Conservation (phyloP, 192 early-diverging fungal genomes). For the Coemansia sp. region DNA sequence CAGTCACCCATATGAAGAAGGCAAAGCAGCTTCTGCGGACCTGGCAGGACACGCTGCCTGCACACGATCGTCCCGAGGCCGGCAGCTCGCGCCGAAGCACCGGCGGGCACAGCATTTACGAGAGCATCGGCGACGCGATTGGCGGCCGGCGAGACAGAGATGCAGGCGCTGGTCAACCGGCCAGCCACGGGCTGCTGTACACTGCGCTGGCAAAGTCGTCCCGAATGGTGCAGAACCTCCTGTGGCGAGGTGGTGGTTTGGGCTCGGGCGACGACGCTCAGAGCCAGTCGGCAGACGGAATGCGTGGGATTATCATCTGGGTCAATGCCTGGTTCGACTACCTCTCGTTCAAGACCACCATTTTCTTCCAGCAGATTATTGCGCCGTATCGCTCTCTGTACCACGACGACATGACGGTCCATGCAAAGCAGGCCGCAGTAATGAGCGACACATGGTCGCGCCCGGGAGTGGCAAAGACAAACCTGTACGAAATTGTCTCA, state of each 20-base stretch:
- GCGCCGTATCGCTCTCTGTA: conserved; percentile 33
- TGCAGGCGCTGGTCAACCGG: neutral
- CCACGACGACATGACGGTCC: conserved; percentile 17
- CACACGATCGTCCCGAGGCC: neutral
- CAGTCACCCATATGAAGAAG: conserved; percentile 35
- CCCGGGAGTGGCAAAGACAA: conserved; percentile 13
- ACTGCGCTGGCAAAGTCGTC: conserved; percentile 45
- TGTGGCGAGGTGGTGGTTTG: conserved; percentile 19
- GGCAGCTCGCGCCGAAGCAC: conserved; percentile 4
- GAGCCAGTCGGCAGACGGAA: conserved; percentile 6
- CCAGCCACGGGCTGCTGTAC: conserved; percentile 21
- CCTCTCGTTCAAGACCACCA: conserved; percentile 40
- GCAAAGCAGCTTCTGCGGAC: conserved; percentile 20
- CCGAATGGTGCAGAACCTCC: conserved; percentile 35
- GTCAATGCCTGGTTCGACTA: conserved; percentile 26
- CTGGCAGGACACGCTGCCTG: conserved; percentile 26
- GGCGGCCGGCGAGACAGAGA: conserved; percentile 11
- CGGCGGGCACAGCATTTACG: conserved; percentile 12
- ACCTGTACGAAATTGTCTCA: conserved; percentile 20
- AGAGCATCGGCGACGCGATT: conserved; percentile 10
- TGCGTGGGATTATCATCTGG: conserved; percentile 29
- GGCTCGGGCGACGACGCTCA: conserved; percentile 6
- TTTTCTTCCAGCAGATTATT: conserved; percentile 45
- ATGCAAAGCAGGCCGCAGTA: conserved; percentile 13
- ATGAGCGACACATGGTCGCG: conserved; percentile 41